These are phyloP conservation scores for Teunomyces pallodes DNA, from an alignment of 805 yeast genomes.

Conservation along the genomic window DNA sequence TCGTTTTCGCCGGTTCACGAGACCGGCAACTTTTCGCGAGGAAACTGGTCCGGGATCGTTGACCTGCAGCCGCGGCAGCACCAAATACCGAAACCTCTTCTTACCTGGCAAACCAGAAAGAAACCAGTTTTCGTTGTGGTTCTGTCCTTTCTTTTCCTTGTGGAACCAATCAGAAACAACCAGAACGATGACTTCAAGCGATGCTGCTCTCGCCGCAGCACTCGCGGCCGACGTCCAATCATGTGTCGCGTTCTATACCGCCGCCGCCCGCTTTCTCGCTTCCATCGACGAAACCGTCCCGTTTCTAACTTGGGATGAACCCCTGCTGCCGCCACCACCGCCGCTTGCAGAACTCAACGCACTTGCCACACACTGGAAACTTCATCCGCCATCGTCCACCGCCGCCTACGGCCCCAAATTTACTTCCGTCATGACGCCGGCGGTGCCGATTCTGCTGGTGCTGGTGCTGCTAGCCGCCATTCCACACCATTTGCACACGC, in stretches of 20 bases:
- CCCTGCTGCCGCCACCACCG: neutral
- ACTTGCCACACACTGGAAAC: too few relatives aligned
- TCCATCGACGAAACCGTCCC: neutral
- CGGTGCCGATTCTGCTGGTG: too few relatives aligned
- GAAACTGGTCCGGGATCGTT: neutral
- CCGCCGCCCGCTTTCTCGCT: neutral
- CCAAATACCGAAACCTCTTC: neutral
- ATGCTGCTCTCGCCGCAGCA: neutral
- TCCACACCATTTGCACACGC: neutral
- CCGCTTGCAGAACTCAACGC: neutral
- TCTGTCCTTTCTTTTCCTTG: too few relatives aligned
- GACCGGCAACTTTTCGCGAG: constrained; percentile 1
- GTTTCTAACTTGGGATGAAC: neutral
- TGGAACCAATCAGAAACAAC: too few relatives aligned
- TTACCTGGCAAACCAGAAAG: neutral
- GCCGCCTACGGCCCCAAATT: too few relatives aligned
- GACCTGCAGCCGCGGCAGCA: constrained; percentile 3
- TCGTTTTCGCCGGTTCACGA: neutral
- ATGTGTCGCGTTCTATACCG: neutral
- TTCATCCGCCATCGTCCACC: too few relatives aligned
- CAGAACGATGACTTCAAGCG: neutral
- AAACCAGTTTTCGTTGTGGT: too few relatives aligned
- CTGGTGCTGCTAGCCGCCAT: neutral
- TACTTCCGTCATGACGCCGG: too few relatives aligned
- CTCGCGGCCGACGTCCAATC: neutral